phyloP scores from a whole-genome alignment of 1,284 basidiomycete species.

The Ustilago loliicola region DNA sequence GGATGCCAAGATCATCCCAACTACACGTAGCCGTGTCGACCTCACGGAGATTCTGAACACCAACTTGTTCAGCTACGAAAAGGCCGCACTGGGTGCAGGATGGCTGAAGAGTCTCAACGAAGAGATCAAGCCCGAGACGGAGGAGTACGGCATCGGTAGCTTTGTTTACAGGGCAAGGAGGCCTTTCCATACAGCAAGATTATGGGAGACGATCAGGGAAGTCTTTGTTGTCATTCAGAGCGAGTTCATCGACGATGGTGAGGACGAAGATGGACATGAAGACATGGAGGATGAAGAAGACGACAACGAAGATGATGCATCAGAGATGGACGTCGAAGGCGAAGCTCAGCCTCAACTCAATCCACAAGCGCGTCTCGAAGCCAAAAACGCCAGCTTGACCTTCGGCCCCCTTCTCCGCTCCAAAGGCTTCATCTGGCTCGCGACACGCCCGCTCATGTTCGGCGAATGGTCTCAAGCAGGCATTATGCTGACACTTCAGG shows the following conservation, averaged over 20 bases:
- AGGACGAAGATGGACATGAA: slow-evolving; percentile 43
- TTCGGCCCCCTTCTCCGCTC: slow-evolving; percentile 72
- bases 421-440: slow-evolving; percentile 73
- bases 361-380: slow-evolving; percentile 70
- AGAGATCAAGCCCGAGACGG: slow-evolving; percentile 72
- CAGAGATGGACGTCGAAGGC: slow-evolving; percentile 44
- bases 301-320: slow-evolving; percentile 18
- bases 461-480: slow-evolving; percentile 74
- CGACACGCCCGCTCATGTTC: slow-evolving; percentile 64
- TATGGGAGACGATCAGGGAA: slow-evolving; percentile 72
- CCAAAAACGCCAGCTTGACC: slow-evolving; percentile 70
- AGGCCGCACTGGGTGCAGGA: slow-evolving; percentile 72
- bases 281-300: slow-evolving; percentile 15
- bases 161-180: slow-evolving; percentile 64
- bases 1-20: slow-evolving; percentile 69
- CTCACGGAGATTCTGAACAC: slow-evolving; percentile 71
- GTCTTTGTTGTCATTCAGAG: slow-evolving; percentile 72
- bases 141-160: slow-evolving; percentile 66
- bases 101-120: slow-evolving; percentile 73
- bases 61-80: slow-evolving; percentile 71
- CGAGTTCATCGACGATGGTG: slow-evolving; percentile 70
- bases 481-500: slow-evolving; percentile 71
- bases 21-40: slow-evolving; percentile 69
- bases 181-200: slow-evolving; percentile 72
- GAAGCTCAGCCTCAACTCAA: slow-evolving; percentile 72